Evolutionary conservation across 1,284 basidiomycete genomes (phyloP), one percentile per base, ranked within the genome.

Genomic region (Pascua sp.): DNA sequence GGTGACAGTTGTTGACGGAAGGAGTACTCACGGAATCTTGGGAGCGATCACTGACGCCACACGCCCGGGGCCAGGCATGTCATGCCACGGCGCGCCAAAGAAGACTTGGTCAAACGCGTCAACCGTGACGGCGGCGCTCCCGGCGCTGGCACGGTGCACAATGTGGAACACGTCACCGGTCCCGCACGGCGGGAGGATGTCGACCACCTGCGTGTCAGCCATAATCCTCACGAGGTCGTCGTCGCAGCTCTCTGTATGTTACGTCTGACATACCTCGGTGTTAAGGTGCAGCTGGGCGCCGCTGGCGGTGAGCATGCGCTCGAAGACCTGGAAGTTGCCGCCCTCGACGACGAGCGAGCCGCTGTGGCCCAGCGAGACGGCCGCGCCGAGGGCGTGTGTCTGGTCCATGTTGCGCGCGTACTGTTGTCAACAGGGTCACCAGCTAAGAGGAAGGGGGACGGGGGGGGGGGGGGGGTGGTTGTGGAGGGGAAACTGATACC

Each of bases 251-350:
- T 5, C 42, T 11, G 13, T 8, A 42, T n/a, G 15, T 8, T 7
- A n/a, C 5, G 7, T 32, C 24, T 32, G 7, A 32, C 24, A 4
- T 60, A 90, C 90, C 51, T 82, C 78, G 0, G 88, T 88, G 56
- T 85, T 83, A 9, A 93, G 80, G 63, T 83, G 81, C 1, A 92
- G 75, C 4, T 81, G 82, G 4, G 91, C 90, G 10, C 81, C 81
- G 8, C 89, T 89, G 11, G 80, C 79, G 10, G 83, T 79, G 42
- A 94, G 71, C 78, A 98, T 93, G 47, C 85, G 75, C 63, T 91
- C 85, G 70, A 98, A 98, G 45, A 98, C 82, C 64, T 84, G 83
- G 74, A 83, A 90, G 76, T 98, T 97, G 2, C 95, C 95, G 2
- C 88, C 87, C 59, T 81, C 77, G 49, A 97, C 83, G 13, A 82